phyloP scores from a whole-genome alignment of 1,284 basidiomycete species.

The Ustilago cynodontis region DNA sequence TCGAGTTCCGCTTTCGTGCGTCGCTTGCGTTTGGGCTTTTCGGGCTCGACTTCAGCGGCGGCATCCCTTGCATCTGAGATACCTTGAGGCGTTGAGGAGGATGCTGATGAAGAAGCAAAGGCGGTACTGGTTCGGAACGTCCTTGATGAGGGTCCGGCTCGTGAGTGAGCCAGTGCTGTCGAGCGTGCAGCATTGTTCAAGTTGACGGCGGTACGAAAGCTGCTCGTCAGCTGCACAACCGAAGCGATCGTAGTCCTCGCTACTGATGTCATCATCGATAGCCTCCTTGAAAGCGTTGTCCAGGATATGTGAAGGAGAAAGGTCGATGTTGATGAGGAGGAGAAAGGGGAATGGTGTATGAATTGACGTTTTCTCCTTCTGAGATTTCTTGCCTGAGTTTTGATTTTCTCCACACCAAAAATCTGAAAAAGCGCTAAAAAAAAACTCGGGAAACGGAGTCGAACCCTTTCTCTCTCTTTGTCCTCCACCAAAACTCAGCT shows the following conservation, averaged over 20 bases:
- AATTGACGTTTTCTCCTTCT: too few relatives aligned
- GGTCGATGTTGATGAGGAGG: neutral
- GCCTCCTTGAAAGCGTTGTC: neutral
- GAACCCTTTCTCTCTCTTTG: neutral
- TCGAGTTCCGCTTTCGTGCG: conserved; percentile 27
- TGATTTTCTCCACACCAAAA: conserved; percentile 30
- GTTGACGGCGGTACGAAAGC: conserved; percentile 4
- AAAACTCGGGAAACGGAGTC: conserved; percentile 36
- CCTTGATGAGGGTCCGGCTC: conserved; percentile 10
- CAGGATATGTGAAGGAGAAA: neutral
- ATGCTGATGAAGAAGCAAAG: neutral
- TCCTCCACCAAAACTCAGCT: conserved; percentile 18
- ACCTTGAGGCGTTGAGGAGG: neutral
- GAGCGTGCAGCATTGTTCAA: neutral
- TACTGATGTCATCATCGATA: conserved; percentile 16
- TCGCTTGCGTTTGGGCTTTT: conserved; percentile 21
- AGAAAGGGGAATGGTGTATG: neutral
- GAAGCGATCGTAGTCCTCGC: neutral
- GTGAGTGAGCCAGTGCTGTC: neutral
- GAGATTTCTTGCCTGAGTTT: neutral
- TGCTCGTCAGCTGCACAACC: neutral
- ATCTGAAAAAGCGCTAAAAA: neutral
- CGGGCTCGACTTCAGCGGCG: neutral
- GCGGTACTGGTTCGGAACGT: conserved; percentile 12
- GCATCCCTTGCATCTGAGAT: too few relatives aligned